A percentile compares a stretch with the other conserved stretches of the same genome.
Evolutionary conservation across 176 grass and related monocot species (phyloP).

Genomic region (Guadua angustifolia): DNA sequence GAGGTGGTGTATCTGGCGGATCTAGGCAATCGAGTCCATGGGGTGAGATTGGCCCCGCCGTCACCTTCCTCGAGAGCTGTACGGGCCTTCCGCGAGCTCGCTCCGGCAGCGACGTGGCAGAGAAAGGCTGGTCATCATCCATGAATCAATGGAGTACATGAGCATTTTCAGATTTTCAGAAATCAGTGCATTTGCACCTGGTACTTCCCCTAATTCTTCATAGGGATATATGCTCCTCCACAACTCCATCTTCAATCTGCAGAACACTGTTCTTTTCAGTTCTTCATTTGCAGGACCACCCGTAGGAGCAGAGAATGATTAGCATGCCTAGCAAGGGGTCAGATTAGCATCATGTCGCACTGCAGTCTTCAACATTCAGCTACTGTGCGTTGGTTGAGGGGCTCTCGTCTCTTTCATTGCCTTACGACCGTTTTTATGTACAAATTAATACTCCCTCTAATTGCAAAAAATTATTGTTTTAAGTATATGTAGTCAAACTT

Average conservation of each 20-base stretch:
- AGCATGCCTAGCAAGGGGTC: not conserved
- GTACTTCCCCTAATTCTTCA: no score
- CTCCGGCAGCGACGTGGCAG: no score
- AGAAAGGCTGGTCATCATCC: not conserved
- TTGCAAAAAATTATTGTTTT: no score
- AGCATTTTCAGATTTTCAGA: no score
- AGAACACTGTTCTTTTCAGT: not conserved
- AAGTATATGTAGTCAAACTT: no score
- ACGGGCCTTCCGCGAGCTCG: no score
- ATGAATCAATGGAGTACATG: not conserved
- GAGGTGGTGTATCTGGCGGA: no score
- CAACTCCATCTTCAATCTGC: not conserved
- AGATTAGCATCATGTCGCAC: not conserved
- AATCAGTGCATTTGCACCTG: no score
- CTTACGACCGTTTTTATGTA: not conserved
- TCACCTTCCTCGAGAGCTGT: no score
- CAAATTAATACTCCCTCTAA: no score
- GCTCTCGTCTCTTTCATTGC: not conserved
- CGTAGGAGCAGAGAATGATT: not conserved
- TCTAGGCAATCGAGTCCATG: no score
- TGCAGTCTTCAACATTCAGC: not conserved
- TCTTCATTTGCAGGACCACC: not conserved
- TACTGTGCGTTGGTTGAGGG: not conserved
- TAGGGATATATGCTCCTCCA: not conserved
- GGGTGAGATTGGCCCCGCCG: no score